Evolutionary conservation across 2,329 filamentous ascomycete species (phyloP), one percentile per base, ranked within the genome.

Genomic region (Verticillium isaacii): DNA sequence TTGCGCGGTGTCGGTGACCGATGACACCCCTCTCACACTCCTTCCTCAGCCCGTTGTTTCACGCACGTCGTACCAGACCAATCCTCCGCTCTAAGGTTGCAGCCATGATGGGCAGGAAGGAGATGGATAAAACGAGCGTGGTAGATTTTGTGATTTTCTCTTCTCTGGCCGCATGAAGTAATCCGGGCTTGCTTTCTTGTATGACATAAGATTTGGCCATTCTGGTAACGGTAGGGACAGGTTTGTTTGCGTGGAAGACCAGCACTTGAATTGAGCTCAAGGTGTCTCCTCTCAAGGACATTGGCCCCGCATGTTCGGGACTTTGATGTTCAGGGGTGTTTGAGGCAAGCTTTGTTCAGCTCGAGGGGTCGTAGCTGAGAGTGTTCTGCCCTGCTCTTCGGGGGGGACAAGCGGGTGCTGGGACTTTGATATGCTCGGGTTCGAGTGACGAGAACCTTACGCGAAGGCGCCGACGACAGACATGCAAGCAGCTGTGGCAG

Each of bases 391-490:
- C 34, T 19, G 56, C 17, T 37, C n/a, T 37, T 37, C 45, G 57
- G 14, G 9, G 9, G n/a, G 11, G 32, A 54, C 54, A 12, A 41
- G 39, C 2, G 37, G 23, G 23, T 52, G 19, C 55, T 17, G 57
- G 37, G 45, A 50, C 19, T 23, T 25, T 25, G 25, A 32, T 32
- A 41, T 23, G 19, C 19, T n/a, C n/a, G n/a, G n/a, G 41, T 19
- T 5, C 32, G 59, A 8, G 25, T 14, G 39, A 29, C 12, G n/a
- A 32, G 32, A 25, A 36, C 9, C 11, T 41, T 2, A 81, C 36
- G 78, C 78, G 63, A 80, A 81, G 23, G 77, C 77, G 64, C 78
- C 79, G 52, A 81, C 77, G 60, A 80, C 70, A 19, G 79, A 78
- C 79, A 81, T 81, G 64, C 74, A 77, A 56, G 72, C 69, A 64